Base-by-base conservation (phyloP, 2,329 filamentous ascomycete genomes). In the Albophoma yamanashiensis region DNA sequence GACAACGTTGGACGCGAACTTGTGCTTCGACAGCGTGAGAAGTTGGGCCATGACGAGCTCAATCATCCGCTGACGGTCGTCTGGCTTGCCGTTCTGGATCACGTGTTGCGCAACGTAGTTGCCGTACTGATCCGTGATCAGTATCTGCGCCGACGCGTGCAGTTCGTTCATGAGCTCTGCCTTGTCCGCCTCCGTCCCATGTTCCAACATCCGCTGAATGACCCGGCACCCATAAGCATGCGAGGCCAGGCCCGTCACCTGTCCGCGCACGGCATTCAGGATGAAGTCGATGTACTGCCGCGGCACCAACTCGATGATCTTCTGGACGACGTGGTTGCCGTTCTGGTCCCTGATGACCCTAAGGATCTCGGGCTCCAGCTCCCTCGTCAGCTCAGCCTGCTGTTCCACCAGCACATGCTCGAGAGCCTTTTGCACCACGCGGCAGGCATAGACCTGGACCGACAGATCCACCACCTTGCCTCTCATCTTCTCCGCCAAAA, bases 21-120 rank as follows among this genome's bases (percentile, higher is more conserved):
- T 99, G 77, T 97, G 91, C 78, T 92, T 96, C 34, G 92, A 96
- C 67, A 91, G 87, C 1, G 78, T 76, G 45, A 96, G 74, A 2
- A 96, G 78, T 60, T 91, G 84, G 15, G 80, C 79, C 64, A 87
- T 86, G 64, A 97, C 88, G 55, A 91, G 78, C 34, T 81, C 75
- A 60, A 96, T 89, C 67, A 97, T 88, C 66, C 80, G 84, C 17
- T 81, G 79, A 25, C 87, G 84, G 68, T 97, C 91, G 60, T 88
- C 84, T 4, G 83, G 79, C 58, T 86, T 82, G 31, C 92, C 92
- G 64, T 91, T 85, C 62, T 88, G 79, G 62, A 99, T 92, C 58
- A 97, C 86, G 70, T 97, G 91, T 71, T 97, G 94, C 4, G 89
- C 89, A 22, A 99, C 94, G 70, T 99, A 99, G 75, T 99, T 99